Evolutionary conservation across 2,329 filamentous ascomycete genomes (phyloP), one percentile per base, ranked within the genome.

Genomic region (Alternaria triticimaculans): DNA sequence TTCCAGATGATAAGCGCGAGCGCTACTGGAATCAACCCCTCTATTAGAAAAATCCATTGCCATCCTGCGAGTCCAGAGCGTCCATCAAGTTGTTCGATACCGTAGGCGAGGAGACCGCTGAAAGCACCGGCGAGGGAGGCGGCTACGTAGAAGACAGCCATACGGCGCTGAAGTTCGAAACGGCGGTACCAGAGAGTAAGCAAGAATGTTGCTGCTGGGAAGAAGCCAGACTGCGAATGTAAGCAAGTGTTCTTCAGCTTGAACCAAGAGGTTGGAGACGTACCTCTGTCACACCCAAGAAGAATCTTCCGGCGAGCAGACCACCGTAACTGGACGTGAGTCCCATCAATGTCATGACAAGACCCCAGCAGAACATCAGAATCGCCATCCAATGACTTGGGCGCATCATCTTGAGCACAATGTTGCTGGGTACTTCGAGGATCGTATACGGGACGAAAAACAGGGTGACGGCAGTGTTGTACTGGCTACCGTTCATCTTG

Each of bases 201-300:
- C 12, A 78, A 58, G 54, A 78, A 78, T 1, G 87, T 86, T 71
- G 91, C 90, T 20, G 89, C 90, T 0, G 89, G 89, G 4, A 91
- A 82, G 58, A 92, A 80, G 0, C 89, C 89, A 30, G 86, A 85
- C 73, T 75, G 48, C 6, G 10, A 12, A 14, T 28, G 45, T 73
- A 15, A 73, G 69, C 28, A 50, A 58, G n/a, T n/a, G 14, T 44
- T 49, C 25, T 15, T 5, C 33, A 50, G 2, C 14, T 3, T 21
- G 26, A 15, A 37, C 15, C 20, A 20, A 48, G 15, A 25, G 12
- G 18, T 18, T 41, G n/a, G 45, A 8, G 6, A 51, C 60, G 70
- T 65, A 75, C 82, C 67, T 81, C 80, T 18, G 77, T 76, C 2
- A 81, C 73, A 12, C 80, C 80, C 3, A 81, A 62, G 53, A 81